Evolutionary conservation across 768 basidiomycete genomes (phyloP).

Genomic region (Hemileccinum impolitum): DNA sequence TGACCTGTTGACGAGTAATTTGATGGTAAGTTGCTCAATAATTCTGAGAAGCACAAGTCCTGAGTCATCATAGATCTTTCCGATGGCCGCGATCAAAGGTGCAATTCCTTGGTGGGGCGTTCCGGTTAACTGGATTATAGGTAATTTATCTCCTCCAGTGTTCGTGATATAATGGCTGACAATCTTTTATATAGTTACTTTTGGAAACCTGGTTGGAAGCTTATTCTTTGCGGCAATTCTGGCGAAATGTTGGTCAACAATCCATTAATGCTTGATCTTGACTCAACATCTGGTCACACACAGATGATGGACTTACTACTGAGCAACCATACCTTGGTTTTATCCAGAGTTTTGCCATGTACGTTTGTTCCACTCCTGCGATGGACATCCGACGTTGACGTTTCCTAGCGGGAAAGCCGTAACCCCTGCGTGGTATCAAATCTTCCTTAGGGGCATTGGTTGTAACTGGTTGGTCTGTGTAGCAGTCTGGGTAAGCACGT

Average conservation of each 20-base stretch:
- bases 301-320: slow-evolving; percentile 61
- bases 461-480: slow-evolving; percentile 77
- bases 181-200: slow-evolving; percentile 46
- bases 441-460: slow-evolving; percentile 69
- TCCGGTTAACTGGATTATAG: slow-evolving; percentile 65
- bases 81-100: slow-evolving; percentile 62
- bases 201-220: slow-evolving; percentile 67
- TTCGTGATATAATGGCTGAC: not conserved
- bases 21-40: slow-evolving; percentile 50
- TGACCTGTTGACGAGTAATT: slow-evolving; percentile 72
- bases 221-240: slow-evolving; percentile 68
- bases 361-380: slow-evolving; percentile 17
- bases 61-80: slow-evolving; percentile 48
- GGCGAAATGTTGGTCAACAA: slow-evolving; percentile 50
- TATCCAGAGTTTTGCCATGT: slow-evolving; percentile 57
- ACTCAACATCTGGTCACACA: not conserved
- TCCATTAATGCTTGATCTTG: not conserved
- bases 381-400: not conserved
- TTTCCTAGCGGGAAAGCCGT: slow-evolving; percentile 53
- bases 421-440: slow-evolving; percentile 67
- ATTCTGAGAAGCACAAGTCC: not conserved
- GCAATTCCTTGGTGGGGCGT: slow-evolving; percentile 70
- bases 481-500: slow-evolving; percentile 61
- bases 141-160: slow-evolving; percentile 32
- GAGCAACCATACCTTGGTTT: slow-evolving; percentile 54